Evolutionary conservation across 2,329 filamentous ascomycete genomes (phyloP).

Genomic region (Nectriaceae sp.): DNA sequence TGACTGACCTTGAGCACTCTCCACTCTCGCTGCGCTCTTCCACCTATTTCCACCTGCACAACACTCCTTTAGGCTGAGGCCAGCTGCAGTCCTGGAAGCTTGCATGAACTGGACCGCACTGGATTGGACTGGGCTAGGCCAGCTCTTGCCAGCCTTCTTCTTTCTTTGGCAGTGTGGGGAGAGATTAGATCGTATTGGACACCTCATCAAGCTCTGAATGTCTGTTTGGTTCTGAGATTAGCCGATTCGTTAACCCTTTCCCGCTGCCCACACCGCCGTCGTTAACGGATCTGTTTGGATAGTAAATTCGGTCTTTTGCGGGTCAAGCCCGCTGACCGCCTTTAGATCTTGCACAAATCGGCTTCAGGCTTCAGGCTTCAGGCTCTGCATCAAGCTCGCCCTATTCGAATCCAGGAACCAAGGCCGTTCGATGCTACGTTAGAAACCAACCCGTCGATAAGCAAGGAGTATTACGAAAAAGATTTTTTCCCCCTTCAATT

Average conservation of each 20-base stretch:
- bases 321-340: neutral
- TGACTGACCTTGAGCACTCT: no score
- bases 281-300: neutral
- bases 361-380: neutral
- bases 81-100: no score
- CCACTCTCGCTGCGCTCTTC: no score
- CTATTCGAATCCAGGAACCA: conserved; percentile 28
- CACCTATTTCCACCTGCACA: no score
- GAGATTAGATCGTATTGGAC: no score
- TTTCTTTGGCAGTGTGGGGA: no score
- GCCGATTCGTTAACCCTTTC: neutral
- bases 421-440: conserved; percentile 14
- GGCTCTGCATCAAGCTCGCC: conserved; percentile 9
- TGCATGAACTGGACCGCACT: no score
- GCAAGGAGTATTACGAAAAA: neutral
- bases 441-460: neutral
- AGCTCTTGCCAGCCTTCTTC: no score
- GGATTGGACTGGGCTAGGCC: no score
- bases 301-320: neutral
- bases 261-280: neutral
- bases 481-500: neutral
- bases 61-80: no score
- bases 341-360: neutral
- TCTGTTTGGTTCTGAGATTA: no score
- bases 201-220: no score